A percentile compares a stretch with the other conserved stretches of the same genome.
Conservation (phyloP, 2,329 filamentous ascomycete species). For the Ophiosphaerella narmari region DNA sequence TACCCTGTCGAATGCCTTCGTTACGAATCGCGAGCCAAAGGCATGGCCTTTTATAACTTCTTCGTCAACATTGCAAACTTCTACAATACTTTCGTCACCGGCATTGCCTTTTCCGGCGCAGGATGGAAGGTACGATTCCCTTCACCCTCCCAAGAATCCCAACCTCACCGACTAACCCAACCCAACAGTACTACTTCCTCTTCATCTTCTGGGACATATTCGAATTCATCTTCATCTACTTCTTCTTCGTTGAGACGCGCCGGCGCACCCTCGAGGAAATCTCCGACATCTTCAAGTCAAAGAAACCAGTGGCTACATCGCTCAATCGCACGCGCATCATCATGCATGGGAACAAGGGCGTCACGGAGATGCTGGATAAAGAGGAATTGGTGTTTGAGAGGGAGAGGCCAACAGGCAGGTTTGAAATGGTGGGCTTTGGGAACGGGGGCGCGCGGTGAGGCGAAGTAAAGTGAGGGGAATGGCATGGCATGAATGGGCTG, state of each 20-base stretch:
- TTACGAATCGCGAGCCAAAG: slow-evolving; percentile 55
- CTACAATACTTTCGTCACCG: slow-evolving; percentile 53
- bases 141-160: neutral
- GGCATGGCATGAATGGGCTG: neutral
- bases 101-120: slow-evolving; percentile 45
- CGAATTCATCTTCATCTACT: slow-evolving; percentile 47
- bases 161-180: slow-evolving; percentile 4
- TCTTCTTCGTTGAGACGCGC: slow-evolving; percentile 46
- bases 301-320: slow-evolving; percentile 46
- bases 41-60: slow-evolving; percentile 55
- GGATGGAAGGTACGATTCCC: slow-evolving; percentile 43
- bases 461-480: neutral
- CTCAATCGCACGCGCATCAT: slow-evolving; percentile 37
- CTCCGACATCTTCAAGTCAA: slow-evolving; percentile 48
- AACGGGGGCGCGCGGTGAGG: neutral
- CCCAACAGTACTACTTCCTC: slow-evolving; percentile 44
- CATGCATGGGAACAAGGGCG: slow-evolving; percentile 33
- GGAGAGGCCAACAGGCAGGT: slow-evolving; percentile 10
- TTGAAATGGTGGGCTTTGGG: slow-evolving; percentile 14
- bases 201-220: slow-evolving; percentile 51
- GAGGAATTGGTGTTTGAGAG: slow-evolving; percentile 18
- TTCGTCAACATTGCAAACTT: slow-evolving; percentile 53
- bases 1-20: slow-evolving; percentile 57
- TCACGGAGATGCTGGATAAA: slow-evolving; percentile 39
- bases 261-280: slow-evolving; percentile 53